Percentiles rank a stretch among this genome's conserved stretches.
These are phyloP conservation scores for Emmonsiellopsis sp. DNA, from an alignment of 2,329 filamentous ascomycete species.

Conservation along the genomic window DNA sequence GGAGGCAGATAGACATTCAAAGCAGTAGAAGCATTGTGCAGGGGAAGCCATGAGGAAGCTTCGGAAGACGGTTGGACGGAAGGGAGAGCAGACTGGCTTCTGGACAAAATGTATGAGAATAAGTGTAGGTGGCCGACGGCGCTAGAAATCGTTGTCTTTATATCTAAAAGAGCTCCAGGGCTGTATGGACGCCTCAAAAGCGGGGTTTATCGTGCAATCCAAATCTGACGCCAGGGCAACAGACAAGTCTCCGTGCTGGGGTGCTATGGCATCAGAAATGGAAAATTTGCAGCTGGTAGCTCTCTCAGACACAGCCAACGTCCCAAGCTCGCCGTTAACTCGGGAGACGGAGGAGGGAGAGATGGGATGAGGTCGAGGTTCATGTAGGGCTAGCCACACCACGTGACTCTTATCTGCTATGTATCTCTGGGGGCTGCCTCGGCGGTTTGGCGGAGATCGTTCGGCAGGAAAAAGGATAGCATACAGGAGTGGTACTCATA, in stretches of 20 bases:
- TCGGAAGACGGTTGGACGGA: not conserved
- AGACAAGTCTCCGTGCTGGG: not conserved
- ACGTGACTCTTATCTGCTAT: not conserved
- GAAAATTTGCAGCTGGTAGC: not conserved
- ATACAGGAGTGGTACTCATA: too few relatives aligned
- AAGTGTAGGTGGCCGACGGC: not conserved
- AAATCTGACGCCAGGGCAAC: not conserved
- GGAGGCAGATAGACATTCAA: conserved; percentile 71
- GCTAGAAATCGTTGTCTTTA: not conserved
- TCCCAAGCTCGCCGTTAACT: conserved; percentile 3
- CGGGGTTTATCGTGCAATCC: not conserved
- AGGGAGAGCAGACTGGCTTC: not conserved
- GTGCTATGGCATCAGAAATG: not conserved
- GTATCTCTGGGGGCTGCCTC: not conserved
- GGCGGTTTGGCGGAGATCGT: not conserved
- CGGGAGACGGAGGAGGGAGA: not conserved
- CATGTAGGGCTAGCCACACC: not conserved
- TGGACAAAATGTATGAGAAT: not conserved
- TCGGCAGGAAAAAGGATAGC: not conserved
- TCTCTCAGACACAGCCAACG: not conserved
- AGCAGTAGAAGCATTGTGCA: conserved; percentile 86
- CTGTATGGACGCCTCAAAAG: not conserved
- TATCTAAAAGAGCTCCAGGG: not conserved
- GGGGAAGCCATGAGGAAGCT: conserved; percentile 62
- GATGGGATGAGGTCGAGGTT: not conserved